These are phyloP conservation scores for Globisporangium okanoganense DNA, from an alignment of 352 stramenopile genomes.

Conservation along the genomic window DNA sequence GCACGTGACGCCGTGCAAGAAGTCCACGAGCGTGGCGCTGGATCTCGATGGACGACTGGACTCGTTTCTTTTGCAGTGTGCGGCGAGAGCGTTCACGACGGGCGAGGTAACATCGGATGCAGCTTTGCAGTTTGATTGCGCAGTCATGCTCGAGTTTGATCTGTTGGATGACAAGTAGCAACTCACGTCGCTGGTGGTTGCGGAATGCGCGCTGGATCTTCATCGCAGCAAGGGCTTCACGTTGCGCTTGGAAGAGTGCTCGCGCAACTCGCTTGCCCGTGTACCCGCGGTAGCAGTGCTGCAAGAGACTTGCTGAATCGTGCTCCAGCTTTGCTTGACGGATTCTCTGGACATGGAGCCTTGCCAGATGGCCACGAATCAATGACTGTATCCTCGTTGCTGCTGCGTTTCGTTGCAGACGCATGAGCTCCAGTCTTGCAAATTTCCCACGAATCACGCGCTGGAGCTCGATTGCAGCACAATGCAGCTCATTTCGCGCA, in stretches of 20 bases:
- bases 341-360: conserved; percentile 14
- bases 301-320: conserved; percentile 40
- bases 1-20: conserved; percentile 33
- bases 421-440: conserved; percentile 23
- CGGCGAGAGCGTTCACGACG: conserved; percentile 38
- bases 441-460: conserved; percentile 49
- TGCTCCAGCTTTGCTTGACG: conserved; percentile 43
- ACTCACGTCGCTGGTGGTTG: conserved; percentile 48
- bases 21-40: conserved; percentile 49
- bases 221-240: conserved; percentile 46
- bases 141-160: conserved; percentile 58
- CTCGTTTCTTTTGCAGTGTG: conserved; percentile 6
- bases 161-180: conserved; percentile 61
- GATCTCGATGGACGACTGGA: conserved; percentile 34
- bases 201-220: conserved; percentile 70
- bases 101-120: conserved; percentile 45
- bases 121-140: conserved; percentile 52
- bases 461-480: conserved; percentile 71
- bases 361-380: conserved; percentile 42
- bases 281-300: conserved; percentile 79
- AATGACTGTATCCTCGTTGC: conserved; percentile 45
- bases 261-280: conserved; percentile 59
- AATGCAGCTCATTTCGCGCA: conserved; percentile 51
- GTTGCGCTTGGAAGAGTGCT: conserved; percentile 63
- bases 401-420: conserved; percentile 25